Evolutionary conservation across 106 monocot genomes (phyloP).

Genomic region (Dendrobium chrysotoxum): DNA sequence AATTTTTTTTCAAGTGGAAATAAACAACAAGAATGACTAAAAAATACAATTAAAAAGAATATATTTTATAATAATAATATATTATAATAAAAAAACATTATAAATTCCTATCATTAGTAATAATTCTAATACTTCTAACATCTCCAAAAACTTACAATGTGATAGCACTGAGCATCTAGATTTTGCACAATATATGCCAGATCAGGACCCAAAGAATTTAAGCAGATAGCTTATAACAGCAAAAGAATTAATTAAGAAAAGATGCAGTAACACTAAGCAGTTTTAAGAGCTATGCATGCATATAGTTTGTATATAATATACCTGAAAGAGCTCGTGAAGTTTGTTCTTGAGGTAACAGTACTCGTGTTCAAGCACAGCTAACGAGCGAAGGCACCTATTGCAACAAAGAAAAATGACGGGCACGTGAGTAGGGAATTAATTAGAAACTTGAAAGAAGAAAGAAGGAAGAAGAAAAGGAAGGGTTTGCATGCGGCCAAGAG

Average conservation of each 20-base stretch:
- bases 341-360: slow-evolving; percentile 25
- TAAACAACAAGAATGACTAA: no score
- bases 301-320: neutral
- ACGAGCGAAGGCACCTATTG: slow-evolving; percentile 21
- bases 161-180: no score
- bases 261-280: neutral
- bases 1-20: no score
- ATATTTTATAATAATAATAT: no score
- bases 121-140: no score
- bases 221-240: neutral
- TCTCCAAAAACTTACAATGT: no score
- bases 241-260: neutral
- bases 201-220: neutral
- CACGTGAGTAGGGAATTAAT: neutral
- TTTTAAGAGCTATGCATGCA: neutral
- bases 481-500: neutral
- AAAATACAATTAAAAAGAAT: no score
- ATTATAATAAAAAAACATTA: no score
- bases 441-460: no score
- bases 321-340: slow-evolving; percentile 21
- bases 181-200: no score
- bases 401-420: neutral
- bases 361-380: slow-evolving; percentile 30
- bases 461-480: neutral
- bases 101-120: no score